A percentile compares a stretch with the other conserved stretches of the same genome.
Evolutionary conservation across 169 alveolate species (phyloP).

Genomic region (Plasmodium malariae): DNA sequence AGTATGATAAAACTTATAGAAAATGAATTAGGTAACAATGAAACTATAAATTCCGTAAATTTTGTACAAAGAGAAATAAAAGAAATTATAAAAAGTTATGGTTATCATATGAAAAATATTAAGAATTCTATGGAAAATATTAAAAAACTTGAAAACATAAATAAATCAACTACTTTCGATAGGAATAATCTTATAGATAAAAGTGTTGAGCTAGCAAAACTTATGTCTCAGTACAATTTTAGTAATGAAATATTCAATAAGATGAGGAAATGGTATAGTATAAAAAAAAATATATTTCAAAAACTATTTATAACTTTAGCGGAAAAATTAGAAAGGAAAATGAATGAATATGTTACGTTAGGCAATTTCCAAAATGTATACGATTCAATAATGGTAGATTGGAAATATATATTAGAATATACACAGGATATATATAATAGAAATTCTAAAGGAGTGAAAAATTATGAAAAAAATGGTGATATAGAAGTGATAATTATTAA

Average conservation of each 20-base stretch:
- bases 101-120: conserved; percentile 25
- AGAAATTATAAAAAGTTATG: conserved; percentile 18
- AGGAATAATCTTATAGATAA: not conserved
- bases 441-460: not conserved
- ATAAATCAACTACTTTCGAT: not conserved
- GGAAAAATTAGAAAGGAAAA: not conserved
- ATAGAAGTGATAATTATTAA: conserved; percentile 18
- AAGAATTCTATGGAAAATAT: not conserved
- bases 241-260: conserved; percentile 19
- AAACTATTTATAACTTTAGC: not conserved
- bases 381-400: not conserved
- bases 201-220: conserved; percentile 25
- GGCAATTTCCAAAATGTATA: not conserved
- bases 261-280: conserved; percentile 3
- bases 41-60: conserved; percentile 2
- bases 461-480: not conserved
- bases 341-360: not conserved
- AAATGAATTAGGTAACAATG: not conserved
- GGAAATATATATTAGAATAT: not conserved
- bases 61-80: conserved; percentile 3
- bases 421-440: not conserved
- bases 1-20: not conserved
- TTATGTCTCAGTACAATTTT: conserved; percentile 2
- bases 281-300: conserved; percentile 3
- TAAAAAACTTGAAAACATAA: not conserved